Evolutionary conservation across 306 rosid species (phyloP), one percentile per base, ranked within the genome.

Genomic region (Cyclanthera cordifolia): DNA sequence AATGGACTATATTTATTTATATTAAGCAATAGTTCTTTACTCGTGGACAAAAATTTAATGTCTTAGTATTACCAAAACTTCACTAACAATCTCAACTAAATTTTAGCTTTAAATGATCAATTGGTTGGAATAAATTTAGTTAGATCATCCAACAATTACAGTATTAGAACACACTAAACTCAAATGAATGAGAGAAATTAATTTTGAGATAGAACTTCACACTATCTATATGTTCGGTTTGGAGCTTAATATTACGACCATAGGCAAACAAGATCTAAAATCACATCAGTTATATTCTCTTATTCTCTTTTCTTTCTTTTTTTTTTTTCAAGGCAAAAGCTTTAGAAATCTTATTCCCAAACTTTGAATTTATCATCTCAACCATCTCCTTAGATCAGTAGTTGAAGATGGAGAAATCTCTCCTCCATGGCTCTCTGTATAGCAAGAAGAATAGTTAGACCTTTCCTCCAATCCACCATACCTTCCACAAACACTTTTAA

Each of bases 341-440:
- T 34, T 25, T 20, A 12, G 16, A 25, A 25, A 14, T 27, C 30
- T 6, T 5, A 30, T 32, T 37, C 28, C 24, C 32, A 39, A 61
- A 61, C 51, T 24, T 0, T 37, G 69, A 13, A 20, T 11, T 61
- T 12, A 41, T 61, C 69, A 53, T 55, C 58, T 78, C 59, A 34
- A 69, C 64, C 95, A 93, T 76, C 95, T 84, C 70, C 96, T 85
- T 15, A 87, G 87, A 47, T 93, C 96, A 55, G 85, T 72, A 8
- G 99, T 86, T 67, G 95, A 90, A 53, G 95, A 87, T 14, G 98
- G 99, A 56, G 99, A 93, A 50, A 85, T 72, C 89, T 89, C 95
- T 47, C 91, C 94, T 16, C 96, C 95, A 63, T 86, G 54, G 72
- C 90, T 86, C 65, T 93, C 99, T 23, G 95, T 93, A 76, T 79